Base-by-base conservation (phyloP, 306 rosid genomes). In the Biancaea sappan region DNA sequence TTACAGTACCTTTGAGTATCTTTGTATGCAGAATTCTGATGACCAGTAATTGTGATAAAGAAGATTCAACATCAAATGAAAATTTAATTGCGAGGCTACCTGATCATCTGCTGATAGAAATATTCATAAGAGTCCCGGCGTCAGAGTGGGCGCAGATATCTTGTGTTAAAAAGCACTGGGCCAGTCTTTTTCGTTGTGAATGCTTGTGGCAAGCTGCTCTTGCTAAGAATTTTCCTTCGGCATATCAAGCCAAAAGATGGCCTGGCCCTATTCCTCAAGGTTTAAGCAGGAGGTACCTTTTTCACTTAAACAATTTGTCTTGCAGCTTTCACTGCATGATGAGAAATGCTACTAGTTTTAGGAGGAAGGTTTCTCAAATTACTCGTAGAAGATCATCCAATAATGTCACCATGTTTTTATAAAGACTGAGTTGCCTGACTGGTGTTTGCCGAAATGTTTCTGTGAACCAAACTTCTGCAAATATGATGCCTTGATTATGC, bases 171-270 rank as follows among this genome's bases (percentile, higher is more conserved):
- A 90, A 84, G 59, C 88, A 90, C 5, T 92, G 96, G 96, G 88
- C 96, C 2, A 60, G 52, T 64, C 72, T 92, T 32, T 82, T 92
- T 66, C 80, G 73, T 2, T 75, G 71, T 14, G 85, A 92, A 41
- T 87, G 76, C 71, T 82, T 90, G 77, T 90, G 98, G 98, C 84
- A 80, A 71, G 94, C 96, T 40, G 92, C 94, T 65, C 78, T 92
- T 28, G 26, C 79, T 21, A 66, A 10, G 48, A 61, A 72, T 61
- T 90, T 69, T 72, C 94, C 98, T 34, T 77, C 56, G 53, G 85
- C 78, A 18, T 63, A 65, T 77, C 75, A 74, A 73, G 73, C 90
- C 78, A 74, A 66, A 69, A 84, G 85, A 79, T 90, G 94, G 92
- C 92, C 88, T 1, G 90, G 88, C 16, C 92, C 98, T 56, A 88